Conservation (phyloP, 306 rosid species). For the Trifolium fragiferum region DNA sequence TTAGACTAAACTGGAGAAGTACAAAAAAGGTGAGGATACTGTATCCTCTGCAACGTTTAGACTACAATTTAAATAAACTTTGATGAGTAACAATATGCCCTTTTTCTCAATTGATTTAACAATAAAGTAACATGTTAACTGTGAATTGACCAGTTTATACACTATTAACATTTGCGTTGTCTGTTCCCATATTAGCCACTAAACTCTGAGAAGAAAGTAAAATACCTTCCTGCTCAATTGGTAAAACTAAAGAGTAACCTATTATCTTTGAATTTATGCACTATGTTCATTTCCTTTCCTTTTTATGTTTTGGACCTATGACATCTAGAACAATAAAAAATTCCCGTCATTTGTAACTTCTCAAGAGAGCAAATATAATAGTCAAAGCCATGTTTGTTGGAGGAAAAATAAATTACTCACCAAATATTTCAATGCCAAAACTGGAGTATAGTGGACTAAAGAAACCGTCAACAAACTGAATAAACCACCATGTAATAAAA, state of each 20-base stretch:
- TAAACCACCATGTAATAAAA: constrained; percentile 92
- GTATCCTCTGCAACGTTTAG: constrained; percentile 5
- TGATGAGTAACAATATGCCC: constrained; percentile 18
- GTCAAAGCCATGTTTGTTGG: constrained; percentile 7
- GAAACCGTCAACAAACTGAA: constrained; percentile 93
- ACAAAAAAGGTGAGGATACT: constrained; percentile 5
- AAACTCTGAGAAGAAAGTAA: constrained; percentile 25
- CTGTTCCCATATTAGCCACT: constrained; percentile 21
- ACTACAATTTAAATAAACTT: constrained; percentile 33
- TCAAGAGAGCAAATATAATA: not conserved
- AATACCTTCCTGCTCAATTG: constrained; percentile 18
- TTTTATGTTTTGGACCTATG: not conserved
- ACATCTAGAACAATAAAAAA: constrained; percentile 22
- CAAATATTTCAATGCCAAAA: constrained; percentile 86
- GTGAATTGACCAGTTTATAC: constrained; percentile 16
- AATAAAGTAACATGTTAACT: not conserved
- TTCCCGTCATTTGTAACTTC: not conserved
- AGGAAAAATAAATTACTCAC: constrained; percentile 54
- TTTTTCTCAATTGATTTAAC: constrained; percentile 14
- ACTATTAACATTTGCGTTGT: constrained; percentile 3
- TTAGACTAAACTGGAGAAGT: constrained; percentile 23
- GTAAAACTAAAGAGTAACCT: constrained; percentile 22
- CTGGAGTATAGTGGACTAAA: constrained; percentile 84
- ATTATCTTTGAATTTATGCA: constrained; percentile 7
- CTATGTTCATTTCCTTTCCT: constrained; percentile 24